Base-by-base conservation (phyloP, 805 yeast genomes). In the Yamadazyma akitaensis region DNA sequence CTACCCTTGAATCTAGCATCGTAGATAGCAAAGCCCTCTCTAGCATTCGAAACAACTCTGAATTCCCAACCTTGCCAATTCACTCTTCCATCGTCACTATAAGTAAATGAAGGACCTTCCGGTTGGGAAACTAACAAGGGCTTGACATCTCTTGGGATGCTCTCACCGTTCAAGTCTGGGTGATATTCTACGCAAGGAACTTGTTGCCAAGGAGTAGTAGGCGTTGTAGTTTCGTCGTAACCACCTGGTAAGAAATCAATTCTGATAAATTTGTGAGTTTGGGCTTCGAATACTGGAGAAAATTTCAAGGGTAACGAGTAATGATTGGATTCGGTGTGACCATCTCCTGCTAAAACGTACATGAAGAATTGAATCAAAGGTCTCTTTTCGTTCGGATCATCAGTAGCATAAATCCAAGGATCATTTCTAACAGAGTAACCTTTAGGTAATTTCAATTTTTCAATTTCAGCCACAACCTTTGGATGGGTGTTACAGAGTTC, bases 371-470 rank as follows among this genome's bases (percentile, higher is more conserved):
- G 90, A 52, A 82, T 71, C 70, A 82, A 69, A n/a, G 81, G 77
- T 64, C 83, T 77, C 37, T 63, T 70, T 59, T 82, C 87, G 49
- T 75, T 67, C 40, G 78, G 68, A 56, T 81, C 82, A 60, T 84
- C 89, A 30, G 89, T 82, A 58, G 92, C 95, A 62, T 87, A 85
- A 76, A 85, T 87, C 95, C 96, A 87, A 44, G 91, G 88, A 62
- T 85, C 92, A 60, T 76, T 76, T 55, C 81, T 76, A 41, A 84
- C 82, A 31, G 62, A 61, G 68, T 62, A 77, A 61, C 60, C 76
- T 53, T 68, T 59, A 50, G 90, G 91, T 48, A 85, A 70, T 53
- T 80, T 74, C 65, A 85, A 72, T 62, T 84, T 84, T 48, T 73
- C 85, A 55, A 84, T 72, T 63, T 85, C 90, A 21, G 82, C 86